Evolutionary conservation across 2,329 filamentous ascomycete genomes (phyloP), one percentile per base, ranked within the genome.

Genomic region (Curvularia sp.): DNA sequence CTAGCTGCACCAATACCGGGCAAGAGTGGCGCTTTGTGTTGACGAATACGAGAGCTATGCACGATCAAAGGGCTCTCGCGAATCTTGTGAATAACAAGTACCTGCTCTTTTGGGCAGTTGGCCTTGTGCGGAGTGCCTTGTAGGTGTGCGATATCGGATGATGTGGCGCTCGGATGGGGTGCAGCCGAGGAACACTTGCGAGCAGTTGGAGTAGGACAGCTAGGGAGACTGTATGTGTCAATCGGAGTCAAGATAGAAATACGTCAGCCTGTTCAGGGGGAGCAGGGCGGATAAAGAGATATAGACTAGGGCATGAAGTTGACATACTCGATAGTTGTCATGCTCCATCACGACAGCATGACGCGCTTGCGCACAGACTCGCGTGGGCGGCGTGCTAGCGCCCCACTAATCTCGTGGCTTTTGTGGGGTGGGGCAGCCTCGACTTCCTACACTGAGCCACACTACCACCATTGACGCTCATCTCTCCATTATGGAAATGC

Each of bases 121-220:
- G 3, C 15, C 27, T n/a, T 55, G n/a, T 23, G 30, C 19, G 32
- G n/a, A 10, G 51, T 13, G 42, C 51, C 42, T 54, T 23, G 27
- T 34, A 47, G 30, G 19, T 34, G 46, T 60, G 64, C 65, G 65
- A 68, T 66, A 59, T 68, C 65, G 65, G 65, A 51, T 57, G 54
- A 49, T 43, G 53, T 21, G 53, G 15, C 30, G 32, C 53, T 28
- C 50, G 43, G 51, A 10, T 49, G 39, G 30, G 32, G 25, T 32
- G 41, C 13, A 7, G 15, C 32, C 19, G 7, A 18, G 45, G 25
- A 34, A 9, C 9, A 12, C 9, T 47, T 32, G 28, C 13, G 28
- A 23, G 45, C 19, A 32, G 12, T 23, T 34, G 18, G 43, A 21
- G 13, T 19, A 32, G 15, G 27, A 18, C 7, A 10, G 15, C 28